Conservation (phyloP, 257 asterid species). For the Primulina huaijiensis region DNA sequence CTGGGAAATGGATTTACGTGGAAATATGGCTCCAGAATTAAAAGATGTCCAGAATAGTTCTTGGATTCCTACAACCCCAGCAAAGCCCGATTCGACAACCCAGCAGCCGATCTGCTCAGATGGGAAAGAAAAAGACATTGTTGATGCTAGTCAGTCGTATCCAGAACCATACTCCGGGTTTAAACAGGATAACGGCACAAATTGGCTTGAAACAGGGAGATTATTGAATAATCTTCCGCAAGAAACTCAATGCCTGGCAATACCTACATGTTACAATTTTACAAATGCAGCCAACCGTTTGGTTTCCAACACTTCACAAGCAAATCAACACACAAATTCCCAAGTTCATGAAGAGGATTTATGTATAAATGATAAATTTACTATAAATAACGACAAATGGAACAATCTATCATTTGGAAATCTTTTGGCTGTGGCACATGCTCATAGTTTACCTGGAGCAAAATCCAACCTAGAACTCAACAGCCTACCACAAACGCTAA, state of each 20-base stretch:
- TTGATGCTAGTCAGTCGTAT: conserved; percentile 19
- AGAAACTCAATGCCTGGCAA: conserved; percentile 25
- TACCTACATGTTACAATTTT: conserved; percentile 27
- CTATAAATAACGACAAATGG: conserved; percentile 28
- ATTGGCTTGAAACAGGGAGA: conserved; percentile 23
- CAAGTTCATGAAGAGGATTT: conserved; percentile 21
- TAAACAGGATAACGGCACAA: conserved; percentile 19
- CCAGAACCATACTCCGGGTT: not conserved
- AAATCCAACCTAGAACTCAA: conserved; percentile 18
- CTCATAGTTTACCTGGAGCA: conserved; percentile 27
- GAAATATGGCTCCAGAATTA: conserved; percentile 27
- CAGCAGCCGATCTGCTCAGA: conserved; percentile 40
- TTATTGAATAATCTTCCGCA: conserved; percentile 19
- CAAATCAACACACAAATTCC: conserved; percentile 15
- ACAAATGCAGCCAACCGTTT: conserved; percentile 16
- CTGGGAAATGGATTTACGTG: conserved; percentile 46
- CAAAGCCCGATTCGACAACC: conserved; percentile 38
- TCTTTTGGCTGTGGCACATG: conserved; percentile 45
- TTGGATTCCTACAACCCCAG: conserved; percentile 72
- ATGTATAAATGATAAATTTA: conserved; percentile 20
- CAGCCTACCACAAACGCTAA: conserved; percentile 10
- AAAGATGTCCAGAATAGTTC: conserved; percentile 33
- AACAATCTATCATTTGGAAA: conserved; percentile 34
- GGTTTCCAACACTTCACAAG: conserved; percentile 13
- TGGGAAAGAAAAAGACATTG: conserved; percentile 24